Conservation (phyloP, 2,329 filamentous ascomycete species). For the Tothia fuscella region DNA sequence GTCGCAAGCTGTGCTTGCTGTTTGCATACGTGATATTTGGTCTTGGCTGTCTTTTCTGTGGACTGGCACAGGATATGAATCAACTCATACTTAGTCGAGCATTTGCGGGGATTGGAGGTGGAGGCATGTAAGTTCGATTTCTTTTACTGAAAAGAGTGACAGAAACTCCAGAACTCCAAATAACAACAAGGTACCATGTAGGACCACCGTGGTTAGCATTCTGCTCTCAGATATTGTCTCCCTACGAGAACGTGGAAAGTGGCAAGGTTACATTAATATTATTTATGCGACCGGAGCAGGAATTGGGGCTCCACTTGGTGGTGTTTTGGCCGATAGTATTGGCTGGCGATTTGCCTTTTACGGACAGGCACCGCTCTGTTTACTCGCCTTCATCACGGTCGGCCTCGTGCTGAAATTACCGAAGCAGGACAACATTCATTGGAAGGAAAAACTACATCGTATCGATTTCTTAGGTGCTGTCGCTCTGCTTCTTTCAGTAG, state of each 20-base stretch:
- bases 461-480: conserved; percentile 65
- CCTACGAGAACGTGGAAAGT: conserved; percentile 56
- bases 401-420: conserved; percentile 52
- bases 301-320: conserved; percentile 57
- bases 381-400: conserved; percentile 53
- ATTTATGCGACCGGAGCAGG: conserved; percentile 58
- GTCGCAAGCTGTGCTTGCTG: conserved; percentile 53
- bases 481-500: conserved; percentile 52
- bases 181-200: no score
- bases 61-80: conserved; percentile 49
- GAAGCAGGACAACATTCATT: conserved; percentile 44
- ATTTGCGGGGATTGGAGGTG: conserved; percentile 54
- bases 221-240: conserved; percentile 60
- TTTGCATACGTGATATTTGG: conserved; percentile 54
- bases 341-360: conserved; percentile 72
- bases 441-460: conserved; percentile 51
- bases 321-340: conserved; percentile 58
- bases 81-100: conserved; percentile 55
- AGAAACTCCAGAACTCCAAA: no score
- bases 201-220: conserved; percentile 56
- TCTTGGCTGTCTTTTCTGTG: conserved; percentile 51
- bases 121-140: no score
- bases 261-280: conserved; percentile 65
- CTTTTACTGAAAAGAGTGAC: no score
- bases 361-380: conserved; percentile 55